phyloP scores from a whole-genome alignment of 768 basidiomycete species.

The Pilatotrama ljubarskyi region DNA sequence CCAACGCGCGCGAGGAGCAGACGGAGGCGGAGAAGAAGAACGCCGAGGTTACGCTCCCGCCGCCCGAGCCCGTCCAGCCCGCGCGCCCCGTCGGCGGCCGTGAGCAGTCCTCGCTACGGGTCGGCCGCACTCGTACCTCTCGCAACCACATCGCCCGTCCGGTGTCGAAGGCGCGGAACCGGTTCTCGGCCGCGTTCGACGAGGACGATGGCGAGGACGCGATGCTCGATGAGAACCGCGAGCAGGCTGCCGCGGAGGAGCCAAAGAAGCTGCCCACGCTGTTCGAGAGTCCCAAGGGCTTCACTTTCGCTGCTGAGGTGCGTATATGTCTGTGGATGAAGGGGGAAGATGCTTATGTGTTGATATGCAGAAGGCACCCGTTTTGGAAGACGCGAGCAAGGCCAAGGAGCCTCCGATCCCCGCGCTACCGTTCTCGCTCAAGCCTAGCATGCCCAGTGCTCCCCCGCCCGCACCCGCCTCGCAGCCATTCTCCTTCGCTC shows the following conservation, averaged over 20 bases:
- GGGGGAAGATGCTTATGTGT: not conserved
- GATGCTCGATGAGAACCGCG: constrained; percentile 30
- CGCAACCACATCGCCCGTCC: constrained; percentile 60
- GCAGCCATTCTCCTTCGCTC: constrained; percentile 18
- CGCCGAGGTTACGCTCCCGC: constrained; percentile 20
- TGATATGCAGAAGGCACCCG: constrained; percentile 27
- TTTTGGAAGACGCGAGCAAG: constrained; percentile 41
- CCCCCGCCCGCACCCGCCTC: constrained; percentile 22
- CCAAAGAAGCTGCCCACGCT: constrained; percentile 43
- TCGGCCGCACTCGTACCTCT: constrained; percentile 57
- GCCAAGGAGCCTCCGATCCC: constrained; percentile 69
- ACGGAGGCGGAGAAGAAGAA: constrained; percentile 23
- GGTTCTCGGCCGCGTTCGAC: constrained; percentile 68
- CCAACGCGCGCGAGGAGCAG: constrained; percentile 25
- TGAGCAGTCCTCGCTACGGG: constrained; percentile 58
- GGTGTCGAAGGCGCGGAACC: constrained; percentile 44
- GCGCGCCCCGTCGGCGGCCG: constrained; percentile 24
- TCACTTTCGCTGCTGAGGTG: constrained; percentile 67
- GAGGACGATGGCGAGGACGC: constrained; percentile 44
- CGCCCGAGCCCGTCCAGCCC: constrained; percentile 26
- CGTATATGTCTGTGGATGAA: constrained; percentile 27
- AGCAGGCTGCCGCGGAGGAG: constrained; percentile 46
- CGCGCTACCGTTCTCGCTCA: constrained; percentile 66
- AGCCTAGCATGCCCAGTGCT: constrained; percentile 22
- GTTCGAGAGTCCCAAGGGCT: constrained; percentile 62